Evolutionary conservation across 169 alveolate species (phyloP).

Genomic region (Cryptosporidium andersoni): DNA sequence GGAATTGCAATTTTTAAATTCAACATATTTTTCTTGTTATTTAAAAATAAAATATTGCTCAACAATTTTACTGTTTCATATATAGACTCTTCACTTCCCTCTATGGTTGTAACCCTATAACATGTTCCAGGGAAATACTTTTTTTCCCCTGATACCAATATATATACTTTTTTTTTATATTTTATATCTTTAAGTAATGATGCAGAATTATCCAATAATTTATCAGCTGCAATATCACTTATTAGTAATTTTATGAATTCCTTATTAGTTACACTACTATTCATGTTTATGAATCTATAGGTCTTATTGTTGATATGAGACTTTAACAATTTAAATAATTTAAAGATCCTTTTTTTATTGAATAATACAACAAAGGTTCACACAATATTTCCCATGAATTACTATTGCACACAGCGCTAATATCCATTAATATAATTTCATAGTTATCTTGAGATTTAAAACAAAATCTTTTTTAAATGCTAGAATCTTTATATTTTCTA

Average conservation of each 20-base stretch:
- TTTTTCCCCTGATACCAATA: conserved; percentile 40
- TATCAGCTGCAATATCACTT: conserved; percentile 42
- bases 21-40: conserved; percentile 3
- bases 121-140: conserved; percentile 68
- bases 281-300: background rate
- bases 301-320: background rate
- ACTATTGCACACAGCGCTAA: no score
- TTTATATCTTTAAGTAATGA: conserved; percentile 36
- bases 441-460: no score
- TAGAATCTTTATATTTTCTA: no score
- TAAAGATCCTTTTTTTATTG: background rate
- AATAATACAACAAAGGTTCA: background rate
- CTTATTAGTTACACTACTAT: background rate
- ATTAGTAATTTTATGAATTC: conserved; percentile 40
- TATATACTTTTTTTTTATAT: conserved; percentile 45
- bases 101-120: conserved; percentile 64
- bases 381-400: no score
- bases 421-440: no score
- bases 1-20: conserved; percentile 46
- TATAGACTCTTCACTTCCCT: conserved; percentile 58
- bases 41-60: background rate
- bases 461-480: no score
- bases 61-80: conserved; percentile 57
- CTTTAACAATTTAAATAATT: background rate
- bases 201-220: conserved; percentile 40